Base-by-base conservation (phyloP, 352 stramenopile genomes). In the Globisporangium rhizosaccharum region DNA sequence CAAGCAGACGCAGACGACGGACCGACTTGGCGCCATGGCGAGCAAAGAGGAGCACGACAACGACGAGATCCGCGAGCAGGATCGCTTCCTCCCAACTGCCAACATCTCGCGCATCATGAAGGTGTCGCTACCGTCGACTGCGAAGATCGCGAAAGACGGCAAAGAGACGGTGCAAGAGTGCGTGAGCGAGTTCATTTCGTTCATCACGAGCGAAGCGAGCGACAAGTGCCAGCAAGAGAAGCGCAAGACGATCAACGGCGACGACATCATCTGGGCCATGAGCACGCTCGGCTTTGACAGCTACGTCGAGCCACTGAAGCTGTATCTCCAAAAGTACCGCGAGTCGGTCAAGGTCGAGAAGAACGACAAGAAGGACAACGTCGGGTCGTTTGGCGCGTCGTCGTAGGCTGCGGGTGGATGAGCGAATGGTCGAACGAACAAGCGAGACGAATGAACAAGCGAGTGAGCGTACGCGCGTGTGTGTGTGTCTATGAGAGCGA, bases 81-180 rank as follows among this genome's bases (percentile, higher is more conserved):
- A 99, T 79, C 91, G 97, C 17, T 99, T 98, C 79, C 81, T 99
- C 20, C 97, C 97, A 20, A 99, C 98, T 55, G 97, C 97, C 62
- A 99, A 99, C 83, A 99, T 99, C 78, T 97, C 92, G 49, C 88
- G 97, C 39, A 99, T 99, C 72, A 99, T 99, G 97, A 99, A 99
- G 79, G 97, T 98, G 56, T 97, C 88, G 48, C 85, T 99, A 23
- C 97, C 97, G 25, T 91, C 96, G 62, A 98, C 97, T 55, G 97
- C 97, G 59, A 99, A 99, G 87, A 99, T 99, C 73, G 96, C 96
- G 57, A 99, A 99, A 80, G 97, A 99, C 73, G 98, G 96, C 63
- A 99, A 99, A 75, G 97, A 99, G 73, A 99, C 95, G 11, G 96
- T 99, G 54, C 97, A 99, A 82, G 97, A 99, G 82, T 99, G 97